Evolutionary conservation across 106 monocot species (phyloP), one percentile per base, ranked within the genome.

Genomic region (Chionographis japonica): DNA sequence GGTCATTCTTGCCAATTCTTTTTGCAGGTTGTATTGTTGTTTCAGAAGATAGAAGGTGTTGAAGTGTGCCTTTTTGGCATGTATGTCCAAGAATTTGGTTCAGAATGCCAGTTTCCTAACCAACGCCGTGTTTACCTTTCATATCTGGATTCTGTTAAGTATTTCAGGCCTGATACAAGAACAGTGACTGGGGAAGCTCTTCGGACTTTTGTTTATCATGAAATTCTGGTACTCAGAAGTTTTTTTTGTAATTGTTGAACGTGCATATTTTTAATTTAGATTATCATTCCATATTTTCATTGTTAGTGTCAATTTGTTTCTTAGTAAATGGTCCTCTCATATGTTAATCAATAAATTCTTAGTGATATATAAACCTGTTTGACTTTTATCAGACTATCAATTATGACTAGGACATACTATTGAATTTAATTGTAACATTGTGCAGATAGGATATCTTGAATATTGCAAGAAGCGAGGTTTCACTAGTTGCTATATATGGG

Each of bases 41-140:
- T 98, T 76, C 97, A 98, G 79, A 98, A 87, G 78, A 98, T 98
- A 56, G 97, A 98, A 80, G 97, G 97, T 70, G 97, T 98, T 39
- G 97, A 98, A 86, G 97, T 98, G 5, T 98, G 97, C 72, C 85
- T 98, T 3, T 98, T 98, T 83, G 97, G 97, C 52, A 98, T 98
- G 97, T 98, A 98, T 68, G 92, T 98, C 39, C 97, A 98, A 79
- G 97, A 98, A 77, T 98, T 92, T 79, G 97, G 97, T 60, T 83
- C 97, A 49, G 97, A 98, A 79, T 90, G 84, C 63, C 69, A 72
- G 52, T 92, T 90, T 65, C 97, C 97, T 16, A 98, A 98, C 73
- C 89, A 92, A 61, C 73, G 97, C 11, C 97, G 97, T 58, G 90
- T 93, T 63, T 98, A 98, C 78, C 85, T 98, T 37, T 98, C 97